These are phyloP conservation scores for Arachnomyces sp. DNA, from an alignment of 2,329 filamentous ascomycete genomes.

Conservation along the genomic window DNA sequence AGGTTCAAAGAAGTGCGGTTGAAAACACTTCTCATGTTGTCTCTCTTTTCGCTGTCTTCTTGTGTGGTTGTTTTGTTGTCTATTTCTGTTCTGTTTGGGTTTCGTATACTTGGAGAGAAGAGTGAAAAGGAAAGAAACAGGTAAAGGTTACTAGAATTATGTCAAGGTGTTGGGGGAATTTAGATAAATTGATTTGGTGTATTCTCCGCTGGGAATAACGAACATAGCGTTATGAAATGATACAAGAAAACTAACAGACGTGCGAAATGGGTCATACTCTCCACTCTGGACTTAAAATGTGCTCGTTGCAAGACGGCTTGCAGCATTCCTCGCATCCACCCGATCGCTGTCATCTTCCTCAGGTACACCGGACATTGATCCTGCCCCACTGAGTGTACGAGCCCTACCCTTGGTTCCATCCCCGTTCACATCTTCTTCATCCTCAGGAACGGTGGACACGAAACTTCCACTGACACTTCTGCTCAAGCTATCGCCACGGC, in stretches of 20 bases:
- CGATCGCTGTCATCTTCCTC: conserved; percentile 74
- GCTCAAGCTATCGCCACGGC: conserved; percentile 68
- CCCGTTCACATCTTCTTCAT: conserved; percentile 47
- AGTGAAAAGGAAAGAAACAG: no score
- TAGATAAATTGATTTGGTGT: no score
- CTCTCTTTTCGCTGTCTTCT: no score
- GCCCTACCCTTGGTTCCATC: conserved; percentile 35
- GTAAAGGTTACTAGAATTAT: no score
- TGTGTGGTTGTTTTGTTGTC: no score
- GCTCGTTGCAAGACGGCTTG: conserved; percentile 84
- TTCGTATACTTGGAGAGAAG: no score
- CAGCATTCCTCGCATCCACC: conserved; percentile 90
- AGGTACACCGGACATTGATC: conserved; percentile 31
- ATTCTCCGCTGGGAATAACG: neutral
- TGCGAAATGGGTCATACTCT: conserved; percentile 8
- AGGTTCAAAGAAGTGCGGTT: no score
- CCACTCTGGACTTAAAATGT: conserved; percentile 58
- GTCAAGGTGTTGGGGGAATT: no score
- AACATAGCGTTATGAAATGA: conserved; percentile 1
- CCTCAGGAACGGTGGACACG: conserved; percentile 56
- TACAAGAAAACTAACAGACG: conserved; percentile 1
- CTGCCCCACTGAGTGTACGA: conserved; percentile 37
- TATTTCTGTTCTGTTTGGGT: no score
- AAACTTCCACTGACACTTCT: conserved; percentile 69
- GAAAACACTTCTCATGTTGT: no score